Percentiles rank a stretch among this genome's conserved stretches.
Evolutionary conservation across 1,284 basidiomycete species (phyloP).

Genomic region (Farysia itapuensis): DNA sequence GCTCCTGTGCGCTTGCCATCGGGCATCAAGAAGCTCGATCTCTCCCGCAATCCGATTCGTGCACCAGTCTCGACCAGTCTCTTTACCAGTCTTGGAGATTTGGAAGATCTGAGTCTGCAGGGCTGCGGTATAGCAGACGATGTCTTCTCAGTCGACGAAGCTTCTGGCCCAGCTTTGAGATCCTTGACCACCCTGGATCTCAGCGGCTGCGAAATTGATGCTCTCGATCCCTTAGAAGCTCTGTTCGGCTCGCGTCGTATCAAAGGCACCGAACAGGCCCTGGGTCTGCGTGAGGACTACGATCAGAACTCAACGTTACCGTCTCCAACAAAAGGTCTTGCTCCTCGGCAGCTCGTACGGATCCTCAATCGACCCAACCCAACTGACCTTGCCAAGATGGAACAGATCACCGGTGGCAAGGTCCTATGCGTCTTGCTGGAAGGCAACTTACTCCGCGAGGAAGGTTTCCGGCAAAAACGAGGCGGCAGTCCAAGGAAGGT

Average conservation of each 20-base stretch:
- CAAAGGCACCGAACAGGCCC: constrained; percentile 17
- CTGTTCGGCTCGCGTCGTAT: constrained; percentile 40
- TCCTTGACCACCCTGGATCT: constrained; percentile 37
- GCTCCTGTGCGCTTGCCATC: constrained; percentile 20
- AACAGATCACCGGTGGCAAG: constrained; percentile 4
- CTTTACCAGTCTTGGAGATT: constrained; percentile 6
- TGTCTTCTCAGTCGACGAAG: constrained; percentile 16
- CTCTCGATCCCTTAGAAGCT: constrained; percentile 34
- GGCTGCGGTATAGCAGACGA: constrained; percentile 50
- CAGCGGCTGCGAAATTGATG: constrained; percentile 45
- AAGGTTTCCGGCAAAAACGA: constrained; percentile 41
- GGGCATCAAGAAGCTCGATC: constrained; percentile 30
- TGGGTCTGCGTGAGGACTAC: constrained; percentile 8
- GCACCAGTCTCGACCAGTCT: constrained; percentile 36
- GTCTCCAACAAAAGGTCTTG: not conserved
- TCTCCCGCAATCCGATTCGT: constrained; percentile 44
- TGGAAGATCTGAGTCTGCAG: constrained; percentile 40
- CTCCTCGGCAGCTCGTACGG: constrained; percentile 23
- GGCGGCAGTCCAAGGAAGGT: constrained; percentile 2
- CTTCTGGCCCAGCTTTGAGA: constrained; percentile 2
- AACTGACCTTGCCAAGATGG: constrained; percentile 17
- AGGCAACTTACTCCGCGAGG: constrained; percentile 43
- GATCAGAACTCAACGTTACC: not conserved
- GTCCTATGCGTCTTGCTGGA: constrained; percentile 40
- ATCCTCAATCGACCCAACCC: constrained; percentile 18